Evolutionary conservation across 805 yeast species (phyloP).

Genomic region (Pichia cephalocereana): DNA sequence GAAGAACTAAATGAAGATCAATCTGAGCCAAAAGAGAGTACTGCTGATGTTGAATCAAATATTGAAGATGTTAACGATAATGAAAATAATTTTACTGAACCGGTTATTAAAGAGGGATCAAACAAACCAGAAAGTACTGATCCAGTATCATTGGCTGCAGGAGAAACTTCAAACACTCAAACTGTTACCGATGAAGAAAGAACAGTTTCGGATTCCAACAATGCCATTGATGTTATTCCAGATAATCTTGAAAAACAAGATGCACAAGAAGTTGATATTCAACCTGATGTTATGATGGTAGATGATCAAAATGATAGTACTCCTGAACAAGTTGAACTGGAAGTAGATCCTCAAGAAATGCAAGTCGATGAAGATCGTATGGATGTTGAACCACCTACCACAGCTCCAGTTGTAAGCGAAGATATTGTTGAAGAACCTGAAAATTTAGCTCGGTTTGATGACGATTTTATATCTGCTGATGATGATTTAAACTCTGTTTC

Average conservation of each 20-base stretch:
- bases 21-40: too few relatives aligned
- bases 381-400: not conserved
- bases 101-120: not conserved
- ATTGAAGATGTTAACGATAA: too few relatives aligned
- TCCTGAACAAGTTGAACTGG: not conserved
- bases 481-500: conserved; percentile 19
- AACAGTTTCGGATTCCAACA: too few relatives aligned
- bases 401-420: not conserved
- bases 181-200: too few relatives aligned
- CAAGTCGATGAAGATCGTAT: not conserved
- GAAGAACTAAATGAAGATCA: too few relatives aligned
- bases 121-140: too few relatives aligned
- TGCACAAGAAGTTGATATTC: not conserved
- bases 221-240: not conserved
- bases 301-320: not conserved
- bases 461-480: conserved; percentile 1
- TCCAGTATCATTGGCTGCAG: not conserved
- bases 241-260: not conserved
- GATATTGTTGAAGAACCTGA: not conserved
- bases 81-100: too few relatives aligned
- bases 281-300: not conserved
- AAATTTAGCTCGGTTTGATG: not conserved
- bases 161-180: too few relatives aligned
- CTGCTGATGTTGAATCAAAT: too few relatives aligned
- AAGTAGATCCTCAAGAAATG: not conserved